Evolutionary conservation across 768 basidiomycete genomes (phyloP), one percentile per base, ranked within the genome.

Genomic region (Phylloporus sp.): DNA sequence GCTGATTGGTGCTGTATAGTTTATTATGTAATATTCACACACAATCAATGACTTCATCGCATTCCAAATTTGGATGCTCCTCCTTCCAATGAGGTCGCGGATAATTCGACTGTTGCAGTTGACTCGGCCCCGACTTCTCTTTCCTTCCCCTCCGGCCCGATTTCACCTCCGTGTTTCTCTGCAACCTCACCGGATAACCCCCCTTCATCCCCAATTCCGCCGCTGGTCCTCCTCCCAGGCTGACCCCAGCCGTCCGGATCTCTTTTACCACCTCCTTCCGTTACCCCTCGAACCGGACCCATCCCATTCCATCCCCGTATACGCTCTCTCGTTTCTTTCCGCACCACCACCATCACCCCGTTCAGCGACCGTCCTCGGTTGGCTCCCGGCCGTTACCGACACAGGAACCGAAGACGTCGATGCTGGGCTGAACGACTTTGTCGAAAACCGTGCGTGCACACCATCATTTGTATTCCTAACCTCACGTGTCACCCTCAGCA

Each of bases 351-450:
- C 73, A 2, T 62, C 64, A 1, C 56, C 71, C 3, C 72, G 76
- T 20, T 83, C 84, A 8, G 65, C 70, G 24, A 75, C 79, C 6
- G 67, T 90, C 10, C 70, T 90, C 20, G 88, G 88, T 4, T 88
- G 84, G 84, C 67, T 91, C 7, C 86, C 86, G 13, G 86, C 84
- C 7, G 47, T 66, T 10, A 63, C 65, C 24, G 57, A 59, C 1
- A 57, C 53, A 5, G 64, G 53, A 3, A 61, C 63, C 20, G 66
- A 69, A 27, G 68, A 65, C 32, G 65, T 60, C 18, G 76, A 78
- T 20, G 79, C 79, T 2, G 81, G 81, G 5, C 64, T 90, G 55
- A 80, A 83, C 49, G 88, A 90, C 63, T 91, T 91, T 57, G 68
- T 71, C 47, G 82, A 82, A 59, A 92, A 91, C 62, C 59, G 90